phyloP scores from a whole-genome alignment of 139 green algal genomes.

The Haematococcus lacustris region DNA sequence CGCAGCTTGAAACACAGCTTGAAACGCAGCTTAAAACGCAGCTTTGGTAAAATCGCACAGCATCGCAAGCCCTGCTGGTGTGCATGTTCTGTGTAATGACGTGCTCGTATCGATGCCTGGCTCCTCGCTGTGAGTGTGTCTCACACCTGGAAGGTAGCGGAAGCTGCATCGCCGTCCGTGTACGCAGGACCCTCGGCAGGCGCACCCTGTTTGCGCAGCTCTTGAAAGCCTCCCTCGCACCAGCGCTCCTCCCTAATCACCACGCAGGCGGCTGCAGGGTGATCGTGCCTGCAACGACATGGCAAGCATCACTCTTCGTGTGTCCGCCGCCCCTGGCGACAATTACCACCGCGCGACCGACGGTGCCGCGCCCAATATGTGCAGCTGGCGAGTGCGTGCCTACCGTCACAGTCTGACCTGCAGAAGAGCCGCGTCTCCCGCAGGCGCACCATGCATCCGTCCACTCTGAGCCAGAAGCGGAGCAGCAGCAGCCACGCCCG shows the following conservation, averaged over 20 bases:
- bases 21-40: not conserved
- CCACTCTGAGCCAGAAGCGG: conserved; percentile 79
- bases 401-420: conserved; percentile 23
- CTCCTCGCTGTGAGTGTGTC: not conserved
- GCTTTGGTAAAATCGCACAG: not conserved
- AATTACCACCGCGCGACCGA: not conserved
- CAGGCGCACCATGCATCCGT: conserved; percentile 67
- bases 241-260: conserved; percentile 45
- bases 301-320: not conserved
- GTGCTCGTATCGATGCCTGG: not conserved
- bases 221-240: conserved; percentile 55
- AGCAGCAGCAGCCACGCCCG: conserved; percentile 84
- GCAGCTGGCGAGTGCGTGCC: not conserved
- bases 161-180: conserved; percentile 49
- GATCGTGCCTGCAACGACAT: not conserved
- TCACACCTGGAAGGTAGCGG: conserved; percentile 28
- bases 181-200: conserved; percentile 47
- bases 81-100: not conserved
- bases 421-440: conserved; percentile 72
- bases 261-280: not conserved
- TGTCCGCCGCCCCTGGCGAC: not conserved
- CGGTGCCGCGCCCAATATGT: not conserved
- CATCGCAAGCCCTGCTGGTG: not conserved
- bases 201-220: conserved; percentile 44
- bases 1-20: not conserved